Conservation (phyloP, 2,329 filamentous ascomycete genomes). For the Aspergillus sp. region DNA sequence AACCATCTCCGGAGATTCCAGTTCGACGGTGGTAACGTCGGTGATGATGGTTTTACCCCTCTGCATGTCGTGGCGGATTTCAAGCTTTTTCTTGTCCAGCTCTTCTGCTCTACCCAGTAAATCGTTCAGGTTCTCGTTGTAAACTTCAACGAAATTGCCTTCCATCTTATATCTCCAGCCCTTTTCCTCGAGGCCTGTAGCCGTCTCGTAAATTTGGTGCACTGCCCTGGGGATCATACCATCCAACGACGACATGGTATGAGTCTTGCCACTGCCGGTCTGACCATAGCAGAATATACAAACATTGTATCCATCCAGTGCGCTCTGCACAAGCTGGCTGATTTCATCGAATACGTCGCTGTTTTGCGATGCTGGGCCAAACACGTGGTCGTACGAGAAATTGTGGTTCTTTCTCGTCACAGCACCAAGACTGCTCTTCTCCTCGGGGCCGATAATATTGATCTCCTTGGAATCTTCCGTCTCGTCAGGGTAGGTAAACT, state of each 20-base stretch:
- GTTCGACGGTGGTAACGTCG: conserved; percentile 72
- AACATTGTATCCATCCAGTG: conserved; percentile 95
- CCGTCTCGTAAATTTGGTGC: conserved; percentile 88
- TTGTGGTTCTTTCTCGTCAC: conserved; percentile 75
- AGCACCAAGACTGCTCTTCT: conserved; percentile 75
- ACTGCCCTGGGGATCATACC: conserved; percentile 96
- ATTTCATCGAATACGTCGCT: conserved; percentile 92
- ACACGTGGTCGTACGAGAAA: conserved; percentile 93
- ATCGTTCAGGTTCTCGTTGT: conserved; percentile 96
- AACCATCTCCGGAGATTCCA: conserved; percentile 78
- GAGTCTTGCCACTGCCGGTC: conserved; percentile 94
- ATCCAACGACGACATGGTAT: conserved; percentile 86
- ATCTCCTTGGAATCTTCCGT: conserved; percentile 86
- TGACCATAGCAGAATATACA: conserved; percentile 99
- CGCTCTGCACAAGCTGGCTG: conserved; percentile 92
- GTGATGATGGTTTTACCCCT: conserved; percentile 80
- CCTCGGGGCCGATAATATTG: conserved; percentile 76
- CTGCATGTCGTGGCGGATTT: conserved; percentile 81
- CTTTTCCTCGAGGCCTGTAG: conserved; percentile 79
- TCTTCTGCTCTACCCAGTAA: conserved; percentile 71
- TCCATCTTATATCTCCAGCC: conserved; percentile 95
- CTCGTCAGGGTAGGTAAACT: conserved; percentile 74
- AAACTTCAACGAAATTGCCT: conserved; percentile 94
- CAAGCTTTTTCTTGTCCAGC: conserved; percentile 77
- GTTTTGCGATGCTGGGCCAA: conserved; percentile 75